These are phyloP conservation scores for Paraurostyla sp. DNA, from an alignment of 73 alveolate species.

Conservation along the genomic window DNA sequence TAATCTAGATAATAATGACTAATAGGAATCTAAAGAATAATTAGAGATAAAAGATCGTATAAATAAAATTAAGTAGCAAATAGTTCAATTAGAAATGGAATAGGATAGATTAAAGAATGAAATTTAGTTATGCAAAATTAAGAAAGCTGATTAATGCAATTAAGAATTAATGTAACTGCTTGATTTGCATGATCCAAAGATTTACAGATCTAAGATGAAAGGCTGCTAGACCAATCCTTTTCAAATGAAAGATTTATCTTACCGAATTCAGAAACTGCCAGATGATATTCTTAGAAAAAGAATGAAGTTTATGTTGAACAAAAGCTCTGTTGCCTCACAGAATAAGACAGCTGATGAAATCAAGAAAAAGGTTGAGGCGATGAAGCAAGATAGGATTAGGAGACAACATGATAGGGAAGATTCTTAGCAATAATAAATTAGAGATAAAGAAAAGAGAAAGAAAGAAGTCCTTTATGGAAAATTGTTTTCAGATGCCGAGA, in stretches of 20 bases:
- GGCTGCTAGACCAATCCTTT: conserved; percentile 7
- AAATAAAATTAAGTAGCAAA: neutral
- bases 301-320: neutral
- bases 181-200: neutral
- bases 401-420: conserved; percentile 17
- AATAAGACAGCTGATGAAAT: conserved; percentile 11
- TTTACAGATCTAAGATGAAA: conserved; percentile 32
- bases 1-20: neutral
- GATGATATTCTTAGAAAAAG: conserved; percentile 21
- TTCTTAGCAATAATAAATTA: neutral
- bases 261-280: conserved; percentile 13
- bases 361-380: conserved; percentile 17
- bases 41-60: neutral
- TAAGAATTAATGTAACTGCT: neutral
- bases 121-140: neutral
- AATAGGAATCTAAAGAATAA: too few species aligned
- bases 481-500: conserved; percentile 10
- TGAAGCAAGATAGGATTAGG: conserved; percentile 6
- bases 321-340: too few species aligned
- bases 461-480: conserved; percentile 14
- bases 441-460: conserved; percentile 23
- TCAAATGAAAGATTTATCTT: conserved; percentile 24
- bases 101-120: neutral
- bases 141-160: conserved; percentile 18
- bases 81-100: neutral